These are phyloP conservation scores for Corylus americana DNA, from an alignment of 306 rosid genomes.

Conservation along the genomic window DNA sequence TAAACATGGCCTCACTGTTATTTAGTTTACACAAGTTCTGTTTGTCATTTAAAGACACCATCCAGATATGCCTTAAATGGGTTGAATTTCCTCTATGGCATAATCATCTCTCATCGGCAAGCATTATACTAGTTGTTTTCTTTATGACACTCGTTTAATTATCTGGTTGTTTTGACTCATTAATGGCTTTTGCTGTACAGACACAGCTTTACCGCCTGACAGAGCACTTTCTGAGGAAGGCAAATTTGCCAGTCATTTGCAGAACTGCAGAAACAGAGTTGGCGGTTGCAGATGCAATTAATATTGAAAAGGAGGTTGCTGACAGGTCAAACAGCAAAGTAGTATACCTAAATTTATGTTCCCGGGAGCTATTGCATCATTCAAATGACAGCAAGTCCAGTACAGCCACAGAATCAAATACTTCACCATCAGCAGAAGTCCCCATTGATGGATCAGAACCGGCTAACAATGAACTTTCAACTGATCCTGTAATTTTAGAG, in stretches of 20 bases:
- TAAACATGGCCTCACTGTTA: background rate
- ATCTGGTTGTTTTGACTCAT: slow-evolving; percentile 12
- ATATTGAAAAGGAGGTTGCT: slow-evolving; percentile 86
- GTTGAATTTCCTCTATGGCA: background rate
- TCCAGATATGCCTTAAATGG: background rate
- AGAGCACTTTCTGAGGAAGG: slow-evolving; percentile 77
- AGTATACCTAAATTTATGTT: slow-evolving; percentile 84
- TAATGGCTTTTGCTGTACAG: slow-evolving; percentile 42
- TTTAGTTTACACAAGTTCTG: background rate
- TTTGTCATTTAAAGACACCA: background rate
- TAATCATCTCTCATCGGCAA: background rate
- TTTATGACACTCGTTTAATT: slow-evolving; percentile 10
- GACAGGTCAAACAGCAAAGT: slow-evolving; percentile 85
- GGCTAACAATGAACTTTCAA: slow-evolving; percentile 37
- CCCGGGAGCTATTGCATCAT: slow-evolving; percentile 71
- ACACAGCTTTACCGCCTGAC: slow-evolving; percentile 85
- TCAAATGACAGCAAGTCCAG: slow-evolving; percentile 48
- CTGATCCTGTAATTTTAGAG: slow-evolving; percentile 60
- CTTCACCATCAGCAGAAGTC: slow-evolving; percentile 34
- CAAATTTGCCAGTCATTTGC: slow-evolving; percentile 60
- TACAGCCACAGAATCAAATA: slow-evolving; percentile 39
- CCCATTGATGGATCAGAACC: slow-evolving; percentile 45
- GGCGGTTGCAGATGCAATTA: slow-evolving; percentile 92
- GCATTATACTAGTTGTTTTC: slow-evolving; percentile 11
- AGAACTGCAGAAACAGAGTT: slow-evolving; percentile 89